These are phyloP conservation scores for Simplicillium aogashimaense DNA, from an alignment of 2,329 filamentous ascomycete genomes.

Conservation along the genomic window DNA sequence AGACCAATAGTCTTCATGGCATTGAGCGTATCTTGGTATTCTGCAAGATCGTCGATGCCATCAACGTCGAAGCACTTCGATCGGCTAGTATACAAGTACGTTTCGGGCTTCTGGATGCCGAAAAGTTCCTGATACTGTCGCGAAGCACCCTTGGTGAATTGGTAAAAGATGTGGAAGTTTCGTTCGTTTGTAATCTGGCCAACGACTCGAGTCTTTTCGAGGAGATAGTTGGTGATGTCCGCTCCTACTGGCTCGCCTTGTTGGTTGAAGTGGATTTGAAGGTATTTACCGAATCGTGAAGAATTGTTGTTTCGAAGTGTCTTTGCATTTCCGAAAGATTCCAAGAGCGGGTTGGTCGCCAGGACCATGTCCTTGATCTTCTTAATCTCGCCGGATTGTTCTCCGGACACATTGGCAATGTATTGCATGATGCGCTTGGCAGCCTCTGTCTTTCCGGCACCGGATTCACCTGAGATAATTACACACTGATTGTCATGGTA, in stretches of 20 bases:
- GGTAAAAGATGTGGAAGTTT: constrained; percentile 99
- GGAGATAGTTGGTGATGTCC: constrained; percentile 94
- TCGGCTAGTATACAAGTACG: constrained; percentile 86
- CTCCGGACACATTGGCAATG: constrained; percentile 92
- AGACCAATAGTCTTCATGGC: constrained; percentile 95
- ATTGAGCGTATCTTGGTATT: constrained; percentile 82
- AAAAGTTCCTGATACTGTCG: constrained; percentile 77
- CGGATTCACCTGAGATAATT: constrained; percentile 97
- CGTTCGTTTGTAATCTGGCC: constrained; percentile 92
- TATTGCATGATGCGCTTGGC: constrained; percentile 99
- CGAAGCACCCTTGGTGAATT: constrained; percentile 94
- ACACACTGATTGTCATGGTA: constrained; percentile 99
- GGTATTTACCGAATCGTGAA: constrained; percentile 94
- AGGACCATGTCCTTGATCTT: constrained; percentile 99
- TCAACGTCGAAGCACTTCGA: constrained; percentile 93
- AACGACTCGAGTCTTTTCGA: constrained; percentile 92
- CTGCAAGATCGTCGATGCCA: constrained; percentile 83
- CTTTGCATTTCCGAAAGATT: constrained; percentile 98
- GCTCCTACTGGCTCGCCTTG: constrained; percentile 89
- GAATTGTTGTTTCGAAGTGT: constrained; percentile 98
- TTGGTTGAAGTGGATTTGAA: constrained; percentile 91
- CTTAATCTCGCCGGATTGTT: constrained; percentile 76
- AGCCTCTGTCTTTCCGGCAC: constrained; percentile 95
- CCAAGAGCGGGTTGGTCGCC: constrained; percentile 91
- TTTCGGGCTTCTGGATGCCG: constrained; percentile 83